Evolutionary conservation across 768 basidiomycete genomes (phyloP).

Genomic region (Tulasnella calospora): DNA sequence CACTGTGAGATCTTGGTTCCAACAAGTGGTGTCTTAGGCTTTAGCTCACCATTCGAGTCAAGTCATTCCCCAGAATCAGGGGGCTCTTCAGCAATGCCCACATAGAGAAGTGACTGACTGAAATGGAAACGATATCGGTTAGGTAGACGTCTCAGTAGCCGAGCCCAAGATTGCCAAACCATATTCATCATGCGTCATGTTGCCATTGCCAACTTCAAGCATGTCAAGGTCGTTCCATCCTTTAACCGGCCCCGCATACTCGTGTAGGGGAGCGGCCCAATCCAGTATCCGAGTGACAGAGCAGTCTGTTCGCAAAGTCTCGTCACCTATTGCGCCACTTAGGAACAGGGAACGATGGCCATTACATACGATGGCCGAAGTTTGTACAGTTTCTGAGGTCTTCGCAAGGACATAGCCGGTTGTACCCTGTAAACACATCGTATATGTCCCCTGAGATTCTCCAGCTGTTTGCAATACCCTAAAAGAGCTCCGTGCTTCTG

Average conservation of each 20-base stretch:
- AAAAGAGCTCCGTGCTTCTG: constrained; percentile 24
- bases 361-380: constrained; percentile 36
- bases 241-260: constrained; percentile 44
- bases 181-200: constrained; percentile 42
- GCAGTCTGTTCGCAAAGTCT: constrained; percentile 30
- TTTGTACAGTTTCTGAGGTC: constrained; percentile 39
- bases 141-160: background rate
- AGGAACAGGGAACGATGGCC: background rate
- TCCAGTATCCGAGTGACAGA: constrained; percentile 52
- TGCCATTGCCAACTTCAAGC: constrained; percentile 41
- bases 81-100: constrained; percentile 52
- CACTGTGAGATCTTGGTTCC: background rate
- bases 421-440: constrained; percentile 39
- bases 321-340: background rate
- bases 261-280: constrained; percentile 48
- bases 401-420: constrained; percentile 40
- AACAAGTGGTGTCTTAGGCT: background rate
- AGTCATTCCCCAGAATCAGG: constrained; percentile 42
- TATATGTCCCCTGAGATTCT: constrained; percentile 52
- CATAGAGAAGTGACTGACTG: constrained; percentile 47
- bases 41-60: constrained; percentile 38
- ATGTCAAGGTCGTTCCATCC: constrained; percentile 52
- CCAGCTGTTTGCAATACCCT: constrained; percentile 45
- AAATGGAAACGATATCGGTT: background rate
- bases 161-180: constrained; percentile 30